These are phyloP conservation scores for Sporothrix pallida DNA, from an alignment of 2,329 filamentous ascomycete species.

Conservation along the genomic window DNA sequence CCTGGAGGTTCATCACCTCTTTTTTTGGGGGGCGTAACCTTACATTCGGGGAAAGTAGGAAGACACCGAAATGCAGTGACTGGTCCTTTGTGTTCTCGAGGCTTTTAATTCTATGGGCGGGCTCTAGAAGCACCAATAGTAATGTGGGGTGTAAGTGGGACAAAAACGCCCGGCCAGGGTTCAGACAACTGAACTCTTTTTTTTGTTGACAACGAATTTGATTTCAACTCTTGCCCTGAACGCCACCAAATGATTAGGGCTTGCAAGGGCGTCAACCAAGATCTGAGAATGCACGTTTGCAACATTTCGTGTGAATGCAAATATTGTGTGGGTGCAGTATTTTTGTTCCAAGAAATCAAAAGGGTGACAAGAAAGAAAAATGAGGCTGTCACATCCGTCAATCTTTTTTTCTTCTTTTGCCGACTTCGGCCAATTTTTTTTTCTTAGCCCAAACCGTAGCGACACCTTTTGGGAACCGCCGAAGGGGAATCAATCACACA, in stretches of 20 bases:
- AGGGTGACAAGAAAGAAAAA: background rate
- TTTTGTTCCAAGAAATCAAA: background rate
- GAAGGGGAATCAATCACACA: background rate
- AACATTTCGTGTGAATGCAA: background rate
- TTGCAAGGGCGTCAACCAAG: background rate
- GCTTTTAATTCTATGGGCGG: background rate
- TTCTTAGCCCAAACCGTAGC: slow-evolving; percentile 2
- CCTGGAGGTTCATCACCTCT: background rate
- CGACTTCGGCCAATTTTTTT: slow-evolving; percentile 30
- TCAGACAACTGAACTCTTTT: background rate
- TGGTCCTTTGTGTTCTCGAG: background rate
- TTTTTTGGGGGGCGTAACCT: slow-evolving; percentile 20
- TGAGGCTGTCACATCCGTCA: slow-evolving; percentile 12
- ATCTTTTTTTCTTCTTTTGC: slow-evolving; percentile 19
- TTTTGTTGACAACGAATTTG: background rate
- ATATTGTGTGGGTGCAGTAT: background rate
- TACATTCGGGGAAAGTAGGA: slow-evolving; percentile 29
- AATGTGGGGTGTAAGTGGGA: background rate
- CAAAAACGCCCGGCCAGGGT: background rate
- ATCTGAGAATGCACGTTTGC: background rate
- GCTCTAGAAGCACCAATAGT: slow-evolving; percentile 1
- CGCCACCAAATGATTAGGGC: slow-evolving; percentile 19
- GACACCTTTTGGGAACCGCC: background rate
- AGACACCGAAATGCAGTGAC: background rate
- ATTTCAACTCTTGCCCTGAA: background rate